Evolutionary conservation across 345 rosid species (phyloP).

Genomic region (Salix exigua): DNA sequence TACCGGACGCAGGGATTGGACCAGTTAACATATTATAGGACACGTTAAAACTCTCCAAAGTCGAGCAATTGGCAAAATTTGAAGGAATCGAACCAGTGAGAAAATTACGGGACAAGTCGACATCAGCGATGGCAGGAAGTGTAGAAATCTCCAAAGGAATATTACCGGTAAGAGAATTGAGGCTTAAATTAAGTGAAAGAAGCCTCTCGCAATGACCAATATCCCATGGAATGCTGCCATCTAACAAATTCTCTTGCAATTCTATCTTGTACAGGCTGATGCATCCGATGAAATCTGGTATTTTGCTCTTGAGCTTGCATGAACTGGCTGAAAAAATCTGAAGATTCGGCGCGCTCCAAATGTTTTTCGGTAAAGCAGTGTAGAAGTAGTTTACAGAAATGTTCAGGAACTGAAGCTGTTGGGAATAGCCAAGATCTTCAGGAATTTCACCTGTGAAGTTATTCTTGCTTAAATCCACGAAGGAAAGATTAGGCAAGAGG

Average conservation of each 20-base stretch:
- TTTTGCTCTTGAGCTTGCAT: slow-evolving; percentile 43
- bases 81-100: slow-evolving; percentile 86
- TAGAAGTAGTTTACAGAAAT: slow-evolving; percentile 60
- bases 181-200: slow-evolving; percentile 56
- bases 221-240: slow-evolving; percentile 76
- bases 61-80: slow-evolving; percentile 67
- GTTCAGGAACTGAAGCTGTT: slow-evolving; percentile 62
- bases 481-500: slow-evolving; percentile 53
- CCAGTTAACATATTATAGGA: slow-evolving; percentile 70
- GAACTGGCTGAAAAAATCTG: slow-evolving; percentile 73
- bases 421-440: slow-evolving; percentile 56
- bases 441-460: slow-evolving; percentile 66
- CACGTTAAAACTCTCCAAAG: slow-evolving; percentile 79
- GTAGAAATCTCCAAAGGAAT: slow-evolving; percentile 83
- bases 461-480: slow-evolving; percentile 69
- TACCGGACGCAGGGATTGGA: slow-evolving; percentile 62
- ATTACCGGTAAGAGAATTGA: slow-evolving; percentile 64
- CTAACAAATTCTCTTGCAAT: slow-evolving; percentile 63
- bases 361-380: slow-evolving; percentile 41
- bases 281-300: slow-evolving; percentile 77
- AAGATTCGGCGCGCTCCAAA: slow-evolving; percentile 67
- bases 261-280: slow-evolving; percentile 68
- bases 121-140: slow-evolving; percentile 61
- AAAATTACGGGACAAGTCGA: slow-evolving; percentile 73
- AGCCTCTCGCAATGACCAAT: slow-evolving; percentile 87